Percentiles rank a stretch among this genome's conserved stretches.
Evolutionary conservation across 2,329 filamentous ascomycete species (phyloP).

Genomic region (Phialophora verrucosa): DNA sequence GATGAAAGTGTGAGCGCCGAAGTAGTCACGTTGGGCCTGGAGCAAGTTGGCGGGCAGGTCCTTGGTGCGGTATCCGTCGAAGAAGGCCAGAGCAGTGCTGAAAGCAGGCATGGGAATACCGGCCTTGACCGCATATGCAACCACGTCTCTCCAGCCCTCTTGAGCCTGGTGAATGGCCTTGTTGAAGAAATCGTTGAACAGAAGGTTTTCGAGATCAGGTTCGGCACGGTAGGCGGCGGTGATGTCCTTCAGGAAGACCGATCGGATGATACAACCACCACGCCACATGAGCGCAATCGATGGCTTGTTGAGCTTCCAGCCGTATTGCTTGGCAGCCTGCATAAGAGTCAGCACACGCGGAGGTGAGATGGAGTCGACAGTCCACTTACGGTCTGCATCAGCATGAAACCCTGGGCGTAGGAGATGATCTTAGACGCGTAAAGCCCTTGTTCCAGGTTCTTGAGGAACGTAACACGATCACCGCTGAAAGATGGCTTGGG

Average conservation of each 20-base stretch:
- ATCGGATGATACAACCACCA: constrained; percentile 99
- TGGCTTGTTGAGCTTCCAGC: constrained; percentile 99
- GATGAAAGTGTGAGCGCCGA: constrained; percentile 89
- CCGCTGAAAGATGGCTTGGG: constrained; percentile 82
- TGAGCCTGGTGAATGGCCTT: constrained; percentile 97
- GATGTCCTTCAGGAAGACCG: constrained; percentile 99
- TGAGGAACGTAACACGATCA: constrained; percentile 90
- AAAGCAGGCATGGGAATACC: constrained; percentile 97
- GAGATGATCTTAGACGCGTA: constrained; percentile 99
- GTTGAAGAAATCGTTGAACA: constrained; percentile 99
- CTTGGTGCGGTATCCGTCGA: constrained; percentile 97
- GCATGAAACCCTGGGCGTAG: constrained; percentile 99
- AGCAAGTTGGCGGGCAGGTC: constrained; percentile 97
- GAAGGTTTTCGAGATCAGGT: constrained; percentile 94
- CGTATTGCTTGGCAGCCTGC: constrained; percentile 91
- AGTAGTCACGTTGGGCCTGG: constrained; percentile 99
- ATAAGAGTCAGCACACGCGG: constrained; percentile 6
- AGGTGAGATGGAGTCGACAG: constrained; percentile 15
- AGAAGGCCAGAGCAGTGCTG: constrained; percentile 96
- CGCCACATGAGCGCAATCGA: constrained; percentile 99
- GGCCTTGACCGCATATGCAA: constrained; percentile 88
- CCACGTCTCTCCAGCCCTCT: constrained; percentile 86
- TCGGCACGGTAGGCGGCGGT: constrained; percentile 94
- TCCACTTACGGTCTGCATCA: constrained; percentile 88
- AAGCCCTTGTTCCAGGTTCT: constrained; percentile 96